Conservation (phyloP, 306 rosid species). For the Purshia tridentata region DNA sequence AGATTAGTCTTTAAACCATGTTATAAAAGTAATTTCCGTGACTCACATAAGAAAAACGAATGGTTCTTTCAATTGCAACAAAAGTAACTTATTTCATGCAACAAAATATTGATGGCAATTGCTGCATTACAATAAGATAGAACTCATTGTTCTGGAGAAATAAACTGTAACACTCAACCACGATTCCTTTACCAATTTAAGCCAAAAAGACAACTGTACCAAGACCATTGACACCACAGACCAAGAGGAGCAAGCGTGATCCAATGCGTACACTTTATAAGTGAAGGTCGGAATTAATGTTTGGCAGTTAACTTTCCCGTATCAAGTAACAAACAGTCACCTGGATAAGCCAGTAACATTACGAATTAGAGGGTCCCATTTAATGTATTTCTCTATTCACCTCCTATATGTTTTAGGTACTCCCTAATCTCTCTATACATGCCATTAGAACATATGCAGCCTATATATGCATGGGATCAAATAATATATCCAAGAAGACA, state of each 20-base stretch:
- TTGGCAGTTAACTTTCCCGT: not conserved
- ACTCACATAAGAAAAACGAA: constrained; percentile 6
- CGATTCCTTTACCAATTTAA: not conserved
- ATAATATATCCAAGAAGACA: no score
- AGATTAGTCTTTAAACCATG: constrained; percentile 2
- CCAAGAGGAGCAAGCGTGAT: not conserved
- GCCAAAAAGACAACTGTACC: not conserved
- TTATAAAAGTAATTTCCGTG: not conserved
- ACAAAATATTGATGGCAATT: not conserved
- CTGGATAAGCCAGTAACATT: no score
- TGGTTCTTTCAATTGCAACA: not conserved
- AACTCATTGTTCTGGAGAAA: not conserved
- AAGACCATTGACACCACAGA: not conserved
- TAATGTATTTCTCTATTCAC: no score
- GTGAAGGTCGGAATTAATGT: not conserved
- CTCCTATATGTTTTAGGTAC: not conserved
- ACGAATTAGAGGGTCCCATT: no score
- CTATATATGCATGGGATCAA: no score
- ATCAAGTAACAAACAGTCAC: not conserved
- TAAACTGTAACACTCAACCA: not conserved
- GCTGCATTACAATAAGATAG: no score
- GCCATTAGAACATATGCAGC: no score
- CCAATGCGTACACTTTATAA: not conserved
- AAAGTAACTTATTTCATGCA: not conserved
- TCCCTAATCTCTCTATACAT: not conserved